Evolutionary conservation across 2,329 filamentous ascomycete species (phyloP).

Genomic region (Colletotrichum echinochloae): DNA sequence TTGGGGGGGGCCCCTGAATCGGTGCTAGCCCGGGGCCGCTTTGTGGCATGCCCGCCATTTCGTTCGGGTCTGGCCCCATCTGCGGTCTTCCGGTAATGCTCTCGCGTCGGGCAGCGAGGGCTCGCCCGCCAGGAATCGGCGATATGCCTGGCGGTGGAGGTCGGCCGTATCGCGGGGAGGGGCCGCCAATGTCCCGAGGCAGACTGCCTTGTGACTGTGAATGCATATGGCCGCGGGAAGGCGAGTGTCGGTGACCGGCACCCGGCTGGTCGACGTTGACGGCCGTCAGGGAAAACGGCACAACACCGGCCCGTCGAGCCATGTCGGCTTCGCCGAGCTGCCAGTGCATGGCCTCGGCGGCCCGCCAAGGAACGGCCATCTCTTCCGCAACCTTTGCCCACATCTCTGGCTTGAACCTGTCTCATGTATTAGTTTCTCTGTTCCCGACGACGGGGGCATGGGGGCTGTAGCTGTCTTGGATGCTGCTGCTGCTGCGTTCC

Average conservation of each 20-base stretch:
- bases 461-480: neutral
- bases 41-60: conserved; percentile 49
- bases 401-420: conserved; percentile 96
- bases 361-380: conserved; percentile 94
- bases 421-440: conserved; percentile 24
- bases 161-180: conserved; percentile 59
- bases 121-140: conserved; percentile 50
- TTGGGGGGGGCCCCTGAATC: conserved; percentile 60
- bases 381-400: conserved; percentile 96
- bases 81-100: conserved; percentile 51
- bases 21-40: conserved; percentile 62
- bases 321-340: conserved; percentile 94
- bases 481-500: neutral
- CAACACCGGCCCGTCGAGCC: conserved; percentile 89
- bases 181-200: conserved; percentile 56
- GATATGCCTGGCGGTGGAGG: conserved; percentile 45
- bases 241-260: conserved; percentile 35
- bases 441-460: neutral
- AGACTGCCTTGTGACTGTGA: conserved; percentile 61
- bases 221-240: conserved; percentile 50
- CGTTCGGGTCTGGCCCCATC: conserved; percentile 48
- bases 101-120: conserved; percentile 57
- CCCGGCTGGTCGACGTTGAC: conserved; percentile 58
- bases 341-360: conserved; percentile 98
- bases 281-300: conserved; percentile 78